Percentiles rank a stretch among this genome's conserved stretches.
Conservation (phyloP, 805 yeast species). For the Candida nonsorbophila region DNA sequence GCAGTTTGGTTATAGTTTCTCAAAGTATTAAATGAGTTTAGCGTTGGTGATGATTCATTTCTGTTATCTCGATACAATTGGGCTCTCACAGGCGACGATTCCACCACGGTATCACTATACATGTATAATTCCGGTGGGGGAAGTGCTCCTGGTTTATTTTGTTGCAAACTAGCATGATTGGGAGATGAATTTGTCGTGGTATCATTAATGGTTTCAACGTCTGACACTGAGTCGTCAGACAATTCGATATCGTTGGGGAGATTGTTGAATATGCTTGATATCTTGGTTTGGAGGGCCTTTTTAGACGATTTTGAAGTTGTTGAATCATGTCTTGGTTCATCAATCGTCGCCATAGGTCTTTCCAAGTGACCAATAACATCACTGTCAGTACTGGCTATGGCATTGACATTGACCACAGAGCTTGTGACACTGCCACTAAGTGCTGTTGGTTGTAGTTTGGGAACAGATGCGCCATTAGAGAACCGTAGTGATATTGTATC, state of each 20-base stretch:
- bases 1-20: conserved; percentile 14
- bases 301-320: conserved; percentile 1
- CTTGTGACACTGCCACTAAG: conserved; percentile 23
- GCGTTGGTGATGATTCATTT: conserved; percentile 14
- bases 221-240: conserved; percentile 42
- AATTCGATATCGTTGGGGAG: conserved; percentile 44
- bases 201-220: conserved; percentile 26
- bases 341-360: background rate
- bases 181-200: conserved; percentile 9
- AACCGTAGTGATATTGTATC: conserved; percentile 29
- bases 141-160: conserved; percentile 1
- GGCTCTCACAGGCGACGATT: conserved; percentile 22
- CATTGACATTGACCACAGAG: conserved; percentile 28
- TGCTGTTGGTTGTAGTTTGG: conserved; percentile 14
- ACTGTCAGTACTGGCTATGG: conserved; percentile 17
- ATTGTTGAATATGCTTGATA: conserved; percentile 37
- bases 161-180: conserved; percentile 1
- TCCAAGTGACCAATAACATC: conserved; percentile 1
- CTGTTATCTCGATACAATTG: conserved; percentile 11
- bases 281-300: conserved; percentile 22
- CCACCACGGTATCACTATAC: conserved; percentile 20
- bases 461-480: conserved; percentile 16
- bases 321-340: background rate
- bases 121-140: conserved; percentile 15
- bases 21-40: conserved; percentile 21